Evolutionary conservation across 352 stramenopile genomes (phyloP).

Genomic region (Phytophthora melonis): DNA sequence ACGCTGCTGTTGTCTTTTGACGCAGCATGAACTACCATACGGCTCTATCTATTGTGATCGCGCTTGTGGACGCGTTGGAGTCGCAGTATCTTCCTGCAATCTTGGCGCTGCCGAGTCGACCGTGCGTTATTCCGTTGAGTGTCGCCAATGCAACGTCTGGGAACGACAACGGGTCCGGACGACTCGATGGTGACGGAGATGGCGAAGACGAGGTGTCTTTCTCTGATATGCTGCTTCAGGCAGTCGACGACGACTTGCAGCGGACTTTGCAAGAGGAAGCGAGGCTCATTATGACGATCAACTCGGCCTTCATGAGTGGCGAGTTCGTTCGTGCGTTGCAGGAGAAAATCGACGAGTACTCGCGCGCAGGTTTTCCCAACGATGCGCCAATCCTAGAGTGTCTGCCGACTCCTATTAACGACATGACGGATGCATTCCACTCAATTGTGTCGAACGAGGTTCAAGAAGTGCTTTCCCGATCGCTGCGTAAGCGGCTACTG

Average conservation of each 20-base stretch:
- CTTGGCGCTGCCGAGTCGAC: slow-evolving; percentile 65
- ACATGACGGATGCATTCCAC: slow-evolving; percentile 76
- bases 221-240: slow-evolving; percentile 80
- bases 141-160: slow-evolving; percentile 21
- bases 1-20: slow-evolving; percentile 2
- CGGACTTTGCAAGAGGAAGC: slow-evolving; percentile 70
- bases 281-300: slow-evolving; percentile 90
- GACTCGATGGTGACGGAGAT: slow-evolving; percentile 28
- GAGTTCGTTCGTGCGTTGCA: slow-evolving; percentile 75
- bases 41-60: slow-evolving; percentile 81
- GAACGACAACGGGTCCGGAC: neutral
- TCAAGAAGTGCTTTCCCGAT: slow-evolving; percentile 62
- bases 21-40: slow-evolving; percentile 85
- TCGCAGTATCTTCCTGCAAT: slow-evolving; percentile 84
- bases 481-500: slow-evolving; percentile 56
- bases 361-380: slow-evolving; percentile 49
- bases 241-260: slow-evolving; percentile 82
- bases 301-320: slow-evolving; percentile 83
- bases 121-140: slow-evolving; percentile 64
- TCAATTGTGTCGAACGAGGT: slow-evolving; percentile 82
- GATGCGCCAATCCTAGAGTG: slow-evolving; percentile 75
- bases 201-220: slow-evolving; percentile 64
- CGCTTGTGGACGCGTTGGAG: slow-evolving; percentile 84
- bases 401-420: slow-evolving; percentile 72
- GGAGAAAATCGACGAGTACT: slow-evolving; percentile 69